Base-by-base conservation (phyloP, 73 alveolate genomes). In the Paramecium pentaurelia region DNA sequence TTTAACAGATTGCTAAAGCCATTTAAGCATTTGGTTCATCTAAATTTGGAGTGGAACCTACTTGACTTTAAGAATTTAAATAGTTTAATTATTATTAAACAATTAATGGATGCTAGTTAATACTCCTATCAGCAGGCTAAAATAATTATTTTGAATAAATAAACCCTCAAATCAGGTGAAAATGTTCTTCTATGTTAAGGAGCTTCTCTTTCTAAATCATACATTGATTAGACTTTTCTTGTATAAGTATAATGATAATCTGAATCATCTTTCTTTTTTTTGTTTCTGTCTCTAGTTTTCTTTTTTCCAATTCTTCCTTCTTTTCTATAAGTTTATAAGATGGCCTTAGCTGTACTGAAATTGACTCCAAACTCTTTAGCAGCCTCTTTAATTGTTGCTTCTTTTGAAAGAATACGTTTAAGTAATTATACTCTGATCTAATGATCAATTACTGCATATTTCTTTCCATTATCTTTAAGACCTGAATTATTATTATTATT, bases 281-380 rank as follows among this genome's bases (percentile, higher is more conserved):
- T 75, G 32, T 87, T 87, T 28, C 93, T 73, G 18, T 87, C 60
- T 32, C 93, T 73, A 12, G 87, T 87, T 87, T 87, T 87, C 93
- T 87, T 87, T 64, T 87, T 87, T 25, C 93, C 93, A 20, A 87
- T 87, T 44, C 93, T 73, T 11, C 93, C 93, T 64, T 87, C 93
- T 58, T 87, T 87, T 44, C 86, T 87, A 58, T 60, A 87, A 10
- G 93, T 87, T 64, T 87, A 18, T 9, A 87, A 64, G 8, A 87
- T 87, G 49, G 93, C 93, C 51, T 87, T 87, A 7, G 93, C 84
- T 20, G 93, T 87, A 22, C 88, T 60, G 58, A 87, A 87, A 49
- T 87, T 87, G 36, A 87, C 32, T 59, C 93, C 93, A 25, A 87
- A 87, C 49, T 87, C 87, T 60, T 64, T 59, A 14, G 93, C 93